A percentile compares a stretch with the other conserved stretches of the same genome.
Conservation (phyloP, 2,329 filamentous ascomycete genomes). For the Tolypocladium pustulatum region DNA sequence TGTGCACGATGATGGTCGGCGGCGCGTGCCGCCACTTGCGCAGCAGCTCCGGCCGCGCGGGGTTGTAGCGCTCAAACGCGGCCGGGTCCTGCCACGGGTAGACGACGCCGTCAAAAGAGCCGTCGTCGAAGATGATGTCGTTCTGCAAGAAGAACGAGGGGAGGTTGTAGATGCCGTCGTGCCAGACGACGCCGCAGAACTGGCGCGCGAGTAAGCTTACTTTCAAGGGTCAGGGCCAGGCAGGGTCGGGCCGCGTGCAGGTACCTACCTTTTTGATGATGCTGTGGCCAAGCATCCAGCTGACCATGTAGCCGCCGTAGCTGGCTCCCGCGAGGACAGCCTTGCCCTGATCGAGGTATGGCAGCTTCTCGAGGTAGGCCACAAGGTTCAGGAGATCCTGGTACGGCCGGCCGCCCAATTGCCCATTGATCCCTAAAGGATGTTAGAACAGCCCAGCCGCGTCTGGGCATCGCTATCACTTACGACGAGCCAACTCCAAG, state of each 20-base stretch:
- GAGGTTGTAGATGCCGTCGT: slow-evolving; percentile 33
- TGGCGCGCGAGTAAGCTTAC: not conserved
- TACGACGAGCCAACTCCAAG: slow-evolving; percentile 21
- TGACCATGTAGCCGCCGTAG: slow-evolving; percentile 51
- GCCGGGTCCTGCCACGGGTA: slow-evolving; percentile 33
- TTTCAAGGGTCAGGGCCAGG: too few relatives aligned
- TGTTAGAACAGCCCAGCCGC: not conserved
- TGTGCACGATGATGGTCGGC: slow-evolving; percentile 65
- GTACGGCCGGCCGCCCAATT: slow-evolving; percentile 44
- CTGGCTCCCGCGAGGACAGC: slow-evolving; percentile 42
- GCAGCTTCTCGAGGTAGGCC: slow-evolving; percentile 35
- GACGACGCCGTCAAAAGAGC: slow-evolving; percentile 31
- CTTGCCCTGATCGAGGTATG: slow-evolving; percentile 42
- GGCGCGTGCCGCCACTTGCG: slow-evolving; percentile 49
- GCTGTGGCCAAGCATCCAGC: slow-evolving; percentile 45
- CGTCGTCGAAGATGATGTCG: slow-evolving; percentile 11
- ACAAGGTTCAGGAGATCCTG: slow-evolving; percentile 44
- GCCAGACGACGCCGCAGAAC: slow-evolving; percentile 28
- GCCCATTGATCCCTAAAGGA: slow-evolving; percentile 31
- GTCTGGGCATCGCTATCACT: not conserved
- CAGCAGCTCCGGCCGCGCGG: slow-evolving; percentile 32
- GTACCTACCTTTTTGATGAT: slow-evolving; percentile 32
- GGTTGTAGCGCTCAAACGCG: slow-evolving; percentile 40
- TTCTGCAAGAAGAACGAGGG: slow-evolving; percentile 15
- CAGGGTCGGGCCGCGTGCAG: not conserved